Evolutionary conservation across 1,284 basidiomycete species (phyloP).

Genomic region (Puccinia triticina): DNA sequence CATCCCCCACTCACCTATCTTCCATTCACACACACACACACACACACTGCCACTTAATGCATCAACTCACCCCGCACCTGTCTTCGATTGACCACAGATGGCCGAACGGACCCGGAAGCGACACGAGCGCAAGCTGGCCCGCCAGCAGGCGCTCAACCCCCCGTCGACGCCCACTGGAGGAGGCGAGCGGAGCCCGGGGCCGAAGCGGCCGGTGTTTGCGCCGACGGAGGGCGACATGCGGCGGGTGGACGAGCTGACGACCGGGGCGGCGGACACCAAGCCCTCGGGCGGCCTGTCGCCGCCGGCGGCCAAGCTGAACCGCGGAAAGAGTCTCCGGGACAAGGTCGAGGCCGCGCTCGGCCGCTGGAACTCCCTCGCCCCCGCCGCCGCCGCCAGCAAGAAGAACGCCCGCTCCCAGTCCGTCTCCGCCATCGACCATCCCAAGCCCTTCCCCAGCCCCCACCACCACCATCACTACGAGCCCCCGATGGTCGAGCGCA

Average conservation of each 20-base stretch:
- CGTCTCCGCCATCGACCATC: slow-evolving; percentile 13
- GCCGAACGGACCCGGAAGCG: slow-evolving; percentile 34
- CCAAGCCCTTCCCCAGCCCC: too few species aligned
- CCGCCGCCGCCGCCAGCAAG: background rate
- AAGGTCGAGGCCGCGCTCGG: slow-evolving; percentile 39
- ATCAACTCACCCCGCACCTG: too few species aligned
- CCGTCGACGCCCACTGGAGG: background rate
- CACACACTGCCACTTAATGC: background rate
- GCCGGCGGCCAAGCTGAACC: slow-evolving; percentile 4
- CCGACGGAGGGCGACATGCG: background rate
- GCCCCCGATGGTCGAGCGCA: slow-evolving; percentile 1
- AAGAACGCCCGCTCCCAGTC: slow-evolving; percentile 13
- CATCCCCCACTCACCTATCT: background rate
- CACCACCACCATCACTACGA: background rate
- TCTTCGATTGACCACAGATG: slow-evolving; percentile 38
- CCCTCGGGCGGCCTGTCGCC: background rate
- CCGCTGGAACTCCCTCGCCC: background rate
- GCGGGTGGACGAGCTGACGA: background rate
- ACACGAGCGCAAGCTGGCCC: slow-evolving; percentile 41
- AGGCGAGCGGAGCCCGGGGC: background rate
- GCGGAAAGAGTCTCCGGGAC: slow-evolving; percentile 43
- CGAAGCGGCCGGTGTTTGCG: slow-evolving; percentile 13
- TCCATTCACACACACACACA: slow-evolving; percentile 1
- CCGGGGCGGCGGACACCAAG: too few species aligned
- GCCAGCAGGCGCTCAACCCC: slow-evolving; percentile 3